Conservation (phyloP, 2,329 filamentous ascomycete species). For the Calonectria pteridis region DNA sequence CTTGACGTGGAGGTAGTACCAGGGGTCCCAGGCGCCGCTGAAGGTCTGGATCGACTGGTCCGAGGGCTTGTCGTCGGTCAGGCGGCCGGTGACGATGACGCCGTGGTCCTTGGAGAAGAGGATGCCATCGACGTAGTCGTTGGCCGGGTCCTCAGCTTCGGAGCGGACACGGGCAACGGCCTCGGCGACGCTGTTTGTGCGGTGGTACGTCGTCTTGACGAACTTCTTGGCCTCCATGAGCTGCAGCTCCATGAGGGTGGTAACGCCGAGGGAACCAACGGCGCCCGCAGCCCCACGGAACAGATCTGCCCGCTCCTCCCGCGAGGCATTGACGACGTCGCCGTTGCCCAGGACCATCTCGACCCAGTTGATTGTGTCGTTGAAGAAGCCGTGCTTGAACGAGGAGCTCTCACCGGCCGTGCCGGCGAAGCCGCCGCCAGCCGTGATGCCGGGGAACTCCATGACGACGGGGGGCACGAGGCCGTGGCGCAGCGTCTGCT, state of each 20-base stretch:
- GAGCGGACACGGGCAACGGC: slow-evolving; percentile 57
- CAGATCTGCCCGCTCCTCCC: slow-evolving; percentile 62
- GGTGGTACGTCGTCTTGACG: slow-evolving; percentile 68
- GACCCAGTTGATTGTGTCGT: slow-evolving; percentile 71
- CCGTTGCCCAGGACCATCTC: slow-evolving; percentile 75
- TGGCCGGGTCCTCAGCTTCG: not conserved
- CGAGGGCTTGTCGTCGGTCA: slow-evolving; percentile 45
- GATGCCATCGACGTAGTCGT: slow-evolving; percentile 74
- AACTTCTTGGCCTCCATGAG: slow-evolving; percentile 65
- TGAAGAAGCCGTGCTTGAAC: slow-evolving; percentile 77
- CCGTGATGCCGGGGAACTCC: slow-evolving; percentile 79
- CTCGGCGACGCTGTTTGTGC: slow-evolving; percentile 56
- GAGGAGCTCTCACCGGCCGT: slow-evolving; percentile 76
- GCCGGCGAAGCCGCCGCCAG: slow-evolving; percentile 75
- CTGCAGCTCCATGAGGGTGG: slow-evolving; percentile 70
- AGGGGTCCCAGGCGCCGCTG: slow-evolving; percentile 67
- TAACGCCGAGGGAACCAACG: slow-evolving; percentile 71
- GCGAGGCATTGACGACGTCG: slow-evolving; percentile 62
- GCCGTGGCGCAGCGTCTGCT: slow-evolving; percentile 65
- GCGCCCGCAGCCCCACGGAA: slow-evolving; percentile 71
- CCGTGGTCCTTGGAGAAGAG: slow-evolving; percentile 63
- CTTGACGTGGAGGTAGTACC: slow-evolving; percentile 75
- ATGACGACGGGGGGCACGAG: slow-evolving; percentile 76
- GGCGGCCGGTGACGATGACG: slow-evolving; percentile 65
- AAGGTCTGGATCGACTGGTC: slow-evolving; percentile 53